Evolutionary conservation across 192 early-diverging fungal species (phyloP).

Genomic region (Coemansia sp.): DNA sequence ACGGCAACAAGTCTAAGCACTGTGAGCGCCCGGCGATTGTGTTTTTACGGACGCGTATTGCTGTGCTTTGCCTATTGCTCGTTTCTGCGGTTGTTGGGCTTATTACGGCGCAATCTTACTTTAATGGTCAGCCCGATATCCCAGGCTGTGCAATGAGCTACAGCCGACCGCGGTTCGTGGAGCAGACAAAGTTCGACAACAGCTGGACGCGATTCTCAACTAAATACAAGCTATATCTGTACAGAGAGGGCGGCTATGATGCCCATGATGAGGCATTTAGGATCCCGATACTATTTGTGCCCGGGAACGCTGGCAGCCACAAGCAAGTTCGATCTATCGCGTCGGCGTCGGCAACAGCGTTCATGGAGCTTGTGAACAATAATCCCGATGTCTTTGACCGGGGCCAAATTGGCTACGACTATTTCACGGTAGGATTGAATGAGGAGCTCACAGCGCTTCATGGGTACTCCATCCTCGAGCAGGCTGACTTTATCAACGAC

Average conservation of each 20-base stretch:
- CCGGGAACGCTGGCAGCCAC: conserved; percentile 91
- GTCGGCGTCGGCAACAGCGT: conserved; percentile 63
- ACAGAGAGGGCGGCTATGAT: conserved; percentile 65
- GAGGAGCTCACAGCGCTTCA: conserved; percentile 93
- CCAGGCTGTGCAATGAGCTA: conserved; percentile 60
- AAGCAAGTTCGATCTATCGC: conserved; percentile 88
- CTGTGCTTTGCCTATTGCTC: conserved; percentile 21
- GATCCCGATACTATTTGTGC: conserved; percentile 90
- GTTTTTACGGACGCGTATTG: conserved; percentile 11
- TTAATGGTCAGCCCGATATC: conserved; percentile 62
- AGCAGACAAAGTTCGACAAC: conserved; percentile 44
- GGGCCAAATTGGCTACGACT: conserved; percentile 54
- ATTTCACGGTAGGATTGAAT: conserved; percentile 72
- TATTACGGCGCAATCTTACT: conserved; percentile 61
- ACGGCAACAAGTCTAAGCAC: background rate
- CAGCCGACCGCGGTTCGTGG: conserved; percentile 58
- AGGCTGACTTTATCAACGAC: conserved; percentile 83
- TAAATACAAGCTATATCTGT: conserved; percentile 78
- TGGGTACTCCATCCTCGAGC: conserved; percentile 76
- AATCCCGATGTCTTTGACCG: conserved; percentile 16
- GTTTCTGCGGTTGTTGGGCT: conserved; percentile 19
- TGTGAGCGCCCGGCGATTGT: background rate
- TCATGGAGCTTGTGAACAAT: conserved; percentile 48
- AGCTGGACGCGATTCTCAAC: conserved; percentile 60
- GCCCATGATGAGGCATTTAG: conserved; percentile 58